phyloP scores from a whole-genome alignment of 2,329 filamentous ascomycete species.

The Cladosporium sp. region DNA sequence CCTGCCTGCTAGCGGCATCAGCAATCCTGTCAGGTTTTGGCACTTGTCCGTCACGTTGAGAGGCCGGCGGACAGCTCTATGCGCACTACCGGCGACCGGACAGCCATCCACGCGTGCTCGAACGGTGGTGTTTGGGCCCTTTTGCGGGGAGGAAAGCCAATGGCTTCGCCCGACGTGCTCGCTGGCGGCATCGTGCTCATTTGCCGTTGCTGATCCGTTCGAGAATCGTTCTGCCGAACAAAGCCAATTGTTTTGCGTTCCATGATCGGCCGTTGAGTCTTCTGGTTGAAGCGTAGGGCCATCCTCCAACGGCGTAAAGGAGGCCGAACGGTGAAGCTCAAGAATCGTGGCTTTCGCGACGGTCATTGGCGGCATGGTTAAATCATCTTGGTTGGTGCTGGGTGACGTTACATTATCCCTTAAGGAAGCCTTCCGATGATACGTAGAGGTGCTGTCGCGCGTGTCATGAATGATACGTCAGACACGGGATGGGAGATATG shows the following conservation, averaged over 20 bases:
- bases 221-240: slow-evolving; percentile 11
- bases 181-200: neutral
- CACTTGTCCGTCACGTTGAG: slow-evolving; percentile 1
- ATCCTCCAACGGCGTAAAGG: too few relatives aligned
- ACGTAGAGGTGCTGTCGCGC: too few relatives aligned
- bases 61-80: neutral
- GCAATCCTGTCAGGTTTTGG: neutral
- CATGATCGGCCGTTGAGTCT: neutral
- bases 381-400: too few relatives aligned
- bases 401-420: too few relatives aligned
- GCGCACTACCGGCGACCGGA: slow-evolving; percentile 5
- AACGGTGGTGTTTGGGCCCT: neutral
- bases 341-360: too few relatives aligned
- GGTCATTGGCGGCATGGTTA: too few relatives aligned
- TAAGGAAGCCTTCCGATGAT: too few relatives aligned
- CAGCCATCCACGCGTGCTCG: neutral
- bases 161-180: neutral
- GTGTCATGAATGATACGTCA: too few relatives aligned
- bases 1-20: neutral
- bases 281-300: too few relatives aligned
- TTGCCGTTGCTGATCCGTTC: slow-evolving; percentile 4
- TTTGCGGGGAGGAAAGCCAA: neutral
- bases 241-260: too few relatives aligned
- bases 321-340: too few relatives aligned
- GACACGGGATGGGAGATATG: too few relatives aligned